Evolutionary conservation across 1,284 basidiomycete species (phyloP), one percentile per base, ranked within the genome.

Genomic region (Ganoderma lingzhi): DNA sequence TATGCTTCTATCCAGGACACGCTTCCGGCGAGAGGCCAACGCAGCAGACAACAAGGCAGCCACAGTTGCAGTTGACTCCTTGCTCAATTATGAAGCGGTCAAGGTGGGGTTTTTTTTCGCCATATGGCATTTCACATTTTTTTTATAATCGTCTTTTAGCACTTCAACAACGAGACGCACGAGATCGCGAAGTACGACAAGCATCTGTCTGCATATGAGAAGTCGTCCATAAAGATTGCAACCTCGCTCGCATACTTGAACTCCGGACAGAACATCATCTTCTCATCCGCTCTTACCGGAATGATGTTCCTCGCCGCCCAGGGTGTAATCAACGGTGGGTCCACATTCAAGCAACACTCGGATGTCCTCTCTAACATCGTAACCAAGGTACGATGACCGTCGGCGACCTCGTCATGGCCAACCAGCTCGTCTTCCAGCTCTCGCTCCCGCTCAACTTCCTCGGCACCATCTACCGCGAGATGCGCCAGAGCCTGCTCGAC

Each of bases 11-110:
- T 66, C n/a, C 76, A 96, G 97, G 71, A 99, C 96, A 0, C 89
- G 90, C 66, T 99, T 99, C 85, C 93, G 98, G 23, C 91, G 96
- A 65, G 90, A 98, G 74, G 97, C 97, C 0, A 99, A 99, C 81
- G 90, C 93, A 62, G 98, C 98, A 0, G 97, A 99, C 78, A 99
- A 99, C 81, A 94, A 94, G 78, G 97, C 96, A 14, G 98, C 98
- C 0, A 96, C 96, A 0, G 90, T 94, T 1, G 96, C 96, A 1
- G 96, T 99, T 12, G 98, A 99, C 79, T 96, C 96, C 0, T 83
- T 99, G 65, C 96, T 99, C 80, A 99, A 99, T 79, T 99, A 96
- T 77, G 97, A 99, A 80, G 97, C 97, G 15, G 97, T 99, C 76
- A 99, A 99, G 88, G 96, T 96, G 35, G 1, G 63, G 23, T 23